Conservation (phyloP, 2,329 filamentous ascomycete species). For the Pyricularia sp. region DNA sequence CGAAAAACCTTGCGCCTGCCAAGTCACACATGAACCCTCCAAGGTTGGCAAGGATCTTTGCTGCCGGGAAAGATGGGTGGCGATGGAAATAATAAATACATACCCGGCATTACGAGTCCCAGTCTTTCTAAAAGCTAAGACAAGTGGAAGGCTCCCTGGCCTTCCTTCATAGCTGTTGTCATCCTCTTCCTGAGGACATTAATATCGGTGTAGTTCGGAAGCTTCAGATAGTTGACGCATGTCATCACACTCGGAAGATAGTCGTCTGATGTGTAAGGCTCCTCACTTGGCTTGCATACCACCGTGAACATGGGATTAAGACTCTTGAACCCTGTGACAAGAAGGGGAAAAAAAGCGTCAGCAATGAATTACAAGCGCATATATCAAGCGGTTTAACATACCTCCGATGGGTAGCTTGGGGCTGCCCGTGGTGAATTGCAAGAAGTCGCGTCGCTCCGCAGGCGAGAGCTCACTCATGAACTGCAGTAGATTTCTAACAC, state of each 20-base stretch:
- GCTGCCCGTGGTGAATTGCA: slow-evolving; percentile 96
- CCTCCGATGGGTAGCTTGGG: slow-evolving; percentile 97
- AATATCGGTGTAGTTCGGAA: slow-evolving; percentile 81
- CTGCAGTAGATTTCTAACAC: slow-evolving; percentile 82
- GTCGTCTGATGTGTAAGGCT: slow-evolving; percentile 86
- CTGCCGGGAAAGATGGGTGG: neutral
- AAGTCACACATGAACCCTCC: neutral
- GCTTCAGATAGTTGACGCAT: slow-evolving; percentile 96
- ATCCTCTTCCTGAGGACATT: slow-evolving; percentile 67
- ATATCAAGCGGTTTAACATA: slow-evolving; percentile 30
- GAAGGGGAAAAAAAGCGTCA: slow-evolving; percentile 15
- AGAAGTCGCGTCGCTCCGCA: slow-evolving; percentile 73
- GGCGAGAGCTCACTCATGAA: slow-evolving; percentile 78
- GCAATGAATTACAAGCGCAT: slow-evolving; percentile 6
- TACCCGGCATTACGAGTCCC: neutral
- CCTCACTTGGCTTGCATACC: slow-evolving; percentile 95
- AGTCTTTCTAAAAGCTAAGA: slow-evolving; percentile 40
- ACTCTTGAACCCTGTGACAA: slow-evolving; percentile 70
- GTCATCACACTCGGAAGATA: slow-evolving; percentile 99
- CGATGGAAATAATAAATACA: neutral
- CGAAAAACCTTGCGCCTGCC: neutral
- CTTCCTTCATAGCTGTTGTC: slow-evolving; percentile 78
- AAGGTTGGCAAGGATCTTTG: neutral
- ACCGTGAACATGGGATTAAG: slow-evolving; percentile 98
- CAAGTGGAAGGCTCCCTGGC: slow-evolving; percentile 93